Conservation (phyloP, 495 filamentous ascomycete species). For the Glarea lozoyensis region DNA sequence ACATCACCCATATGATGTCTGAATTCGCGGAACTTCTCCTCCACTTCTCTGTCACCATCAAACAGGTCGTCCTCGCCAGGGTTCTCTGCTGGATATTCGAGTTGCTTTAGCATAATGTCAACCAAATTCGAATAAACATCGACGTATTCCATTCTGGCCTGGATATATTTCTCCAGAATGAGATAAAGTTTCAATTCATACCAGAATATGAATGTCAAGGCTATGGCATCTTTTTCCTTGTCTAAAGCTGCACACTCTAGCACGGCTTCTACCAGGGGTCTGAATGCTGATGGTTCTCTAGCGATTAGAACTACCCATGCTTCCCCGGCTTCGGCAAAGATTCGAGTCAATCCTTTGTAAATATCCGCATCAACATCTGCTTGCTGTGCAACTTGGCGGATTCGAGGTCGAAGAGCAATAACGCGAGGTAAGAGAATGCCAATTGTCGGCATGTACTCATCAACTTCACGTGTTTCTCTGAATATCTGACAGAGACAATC, state of each 20-base stretch:
- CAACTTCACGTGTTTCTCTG: slow-evolving; percentile 86
- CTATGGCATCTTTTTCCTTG: slow-evolving; percentile 78
- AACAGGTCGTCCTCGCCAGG: slow-evolving; percentile 77
- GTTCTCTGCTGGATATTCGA: slow-evolving; percentile 76
- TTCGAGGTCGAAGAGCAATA: slow-evolving; percentile 69
- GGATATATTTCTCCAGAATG: slow-evolving; percentile 78
- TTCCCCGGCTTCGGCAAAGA: slow-evolving; percentile 91
- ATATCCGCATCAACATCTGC: slow-evolving; percentile 80
- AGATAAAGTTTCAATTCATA: slow-evolving; percentile 97
- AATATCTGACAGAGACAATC: slow-evolving; percentile 90
- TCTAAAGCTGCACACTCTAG: slow-evolving; percentile 85
- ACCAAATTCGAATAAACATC: slow-evolving; percentile 82
- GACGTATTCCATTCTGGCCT: slow-evolving; percentile 62
- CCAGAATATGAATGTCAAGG: slow-evolving; percentile 93
- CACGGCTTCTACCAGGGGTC: slow-evolving; percentile 78
- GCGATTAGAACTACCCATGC: slow-evolving; percentile 89
- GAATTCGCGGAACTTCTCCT: slow-evolving; percentile 97
- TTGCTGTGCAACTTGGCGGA: slow-evolving; percentile 60
- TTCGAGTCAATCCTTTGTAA: slow-evolving; percentile 79
- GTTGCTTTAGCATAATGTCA: slow-evolving; percentile 85
- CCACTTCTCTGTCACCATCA: slow-evolving; percentile 88
- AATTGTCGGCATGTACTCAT: slow-evolving; percentile 73
- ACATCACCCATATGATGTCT: slow-evolving; percentile 96
- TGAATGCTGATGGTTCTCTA: slow-evolving; percentile 70
- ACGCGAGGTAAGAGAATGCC: slow-evolving; percentile 77